Percentiles rank a stretch among this genome's conserved stretches.
These are phyloP conservation scores for Diddensiella caesifluorescens DNA, from an alignment of 805 yeast genomes.

Conservation along the genomic window DNA sequence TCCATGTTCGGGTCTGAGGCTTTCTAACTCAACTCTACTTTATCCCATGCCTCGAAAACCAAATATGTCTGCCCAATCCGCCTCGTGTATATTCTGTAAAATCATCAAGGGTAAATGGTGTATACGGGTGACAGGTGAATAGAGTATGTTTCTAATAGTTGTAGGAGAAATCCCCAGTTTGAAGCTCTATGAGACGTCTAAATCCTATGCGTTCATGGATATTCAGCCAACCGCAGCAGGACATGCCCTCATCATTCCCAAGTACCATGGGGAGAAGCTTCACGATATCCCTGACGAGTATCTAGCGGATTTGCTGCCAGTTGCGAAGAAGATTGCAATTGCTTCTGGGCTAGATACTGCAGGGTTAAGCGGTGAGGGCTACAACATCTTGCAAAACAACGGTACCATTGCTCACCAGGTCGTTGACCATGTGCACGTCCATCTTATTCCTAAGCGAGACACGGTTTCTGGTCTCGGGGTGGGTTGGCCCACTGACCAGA, in stretches of 20 bases:
- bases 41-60: too few species aligned
- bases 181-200: conserved; percentile 82
- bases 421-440: conserved; percentile 96
- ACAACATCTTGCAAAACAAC: conserved; percentile 87
- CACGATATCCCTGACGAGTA: conserved; percentile 92
- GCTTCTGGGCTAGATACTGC: conserved; percentile 53
- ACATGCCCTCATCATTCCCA: conserved; percentile 86
- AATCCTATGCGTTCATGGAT: conserved; percentile 77
- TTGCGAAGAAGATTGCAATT: conserved; percentile 77
- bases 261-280: conserved; percentile 86
- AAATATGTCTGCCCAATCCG: too few species aligned
- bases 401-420: conserved; percentile 94
- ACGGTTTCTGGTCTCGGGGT: conserved; percentile 69
- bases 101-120: conserved; percentile 63
- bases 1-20: too few species aligned
- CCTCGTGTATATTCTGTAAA: conserved; percentile 79
- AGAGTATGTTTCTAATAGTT: conserved; percentile 1
- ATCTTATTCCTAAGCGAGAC: conserved; percentile 84
- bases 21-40: too few species aligned
- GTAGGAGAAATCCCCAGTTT: conserved; percentile 92
- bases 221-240: conserved; percentile 90
- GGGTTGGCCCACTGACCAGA: conserved; percentile 90
- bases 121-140: background rate
- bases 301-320: conserved; percentile 78
- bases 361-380: conserved; percentile 61